These are phyloP conservation scores for Candida krabiensis DNA, from an alignment of 805 yeast genomes.

Conservation along the genomic window DNA sequence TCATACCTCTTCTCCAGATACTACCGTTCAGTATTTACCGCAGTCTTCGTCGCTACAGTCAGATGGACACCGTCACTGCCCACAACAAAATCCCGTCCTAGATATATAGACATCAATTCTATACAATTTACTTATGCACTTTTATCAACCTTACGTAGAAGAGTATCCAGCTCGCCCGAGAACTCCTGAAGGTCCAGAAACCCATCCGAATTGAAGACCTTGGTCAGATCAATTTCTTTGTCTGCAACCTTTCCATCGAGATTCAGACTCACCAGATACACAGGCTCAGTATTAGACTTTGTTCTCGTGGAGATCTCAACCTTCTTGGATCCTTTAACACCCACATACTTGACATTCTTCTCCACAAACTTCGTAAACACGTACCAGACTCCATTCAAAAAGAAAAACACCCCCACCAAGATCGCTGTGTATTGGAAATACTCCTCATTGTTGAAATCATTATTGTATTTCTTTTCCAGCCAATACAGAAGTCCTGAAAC, in stretches of 20 bases:
- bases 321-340: constrained; percentile 37
- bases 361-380: constrained; percentile 35
- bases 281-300: constrained; percentile 43
- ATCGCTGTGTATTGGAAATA: constrained; percentile 36
- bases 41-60: constrained; percentile 26
- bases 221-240: constrained; percentile 35
- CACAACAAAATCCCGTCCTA: no score
- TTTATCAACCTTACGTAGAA: constrained; percentile 22
- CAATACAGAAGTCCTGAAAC: constrained; percentile 47
- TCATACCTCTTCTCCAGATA: constrained; percentile 41
- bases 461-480: constrained; percentile 46
- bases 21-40: constrained; percentile 43
- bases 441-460: constrained; percentile 39
- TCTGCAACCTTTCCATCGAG: constrained; percentile 24
- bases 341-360: constrained; percentile 49
- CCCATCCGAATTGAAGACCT: constrained; percentile 49
- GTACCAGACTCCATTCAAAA: constrained; percentile 36
- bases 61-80: no score
- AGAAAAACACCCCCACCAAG: constrained; percentile 39
- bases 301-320: constrained; percentile 38
- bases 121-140: constrained; percentile 11
- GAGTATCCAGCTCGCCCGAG: constrained; percentile 24
- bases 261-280: constrained; percentile 39
- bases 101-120: no score
- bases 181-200: constrained; percentile 39